A percentile compares a stretch with the other conserved stretches of the same genome.
phyloP scores from a whole-genome alignment of 345 rosid species.

The Passiflora organensis region DNA sequence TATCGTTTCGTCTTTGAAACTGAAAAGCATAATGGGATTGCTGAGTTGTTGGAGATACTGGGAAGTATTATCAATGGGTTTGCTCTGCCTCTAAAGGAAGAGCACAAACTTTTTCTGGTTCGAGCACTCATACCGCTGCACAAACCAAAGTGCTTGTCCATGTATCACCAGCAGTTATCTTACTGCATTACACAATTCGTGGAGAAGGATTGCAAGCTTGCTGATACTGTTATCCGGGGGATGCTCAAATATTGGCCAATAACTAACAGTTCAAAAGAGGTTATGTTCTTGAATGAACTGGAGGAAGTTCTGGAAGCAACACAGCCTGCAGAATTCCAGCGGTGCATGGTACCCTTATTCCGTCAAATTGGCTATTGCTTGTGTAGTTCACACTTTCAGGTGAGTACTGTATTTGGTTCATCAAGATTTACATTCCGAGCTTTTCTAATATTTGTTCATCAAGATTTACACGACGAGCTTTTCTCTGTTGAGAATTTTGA shows the following conservation, averaged over 20 bases:
- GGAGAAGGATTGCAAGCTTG: slow-evolving; percentile 82
- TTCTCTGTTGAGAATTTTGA: no score
- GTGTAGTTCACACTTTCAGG: slow-evolving; percentile 88
- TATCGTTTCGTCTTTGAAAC: slow-evolving; percentile 77
- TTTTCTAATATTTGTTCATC: not conserved
- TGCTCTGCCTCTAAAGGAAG: slow-evolving; percentile 81
- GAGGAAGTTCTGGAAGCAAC: slow-evolving; percentile 92
- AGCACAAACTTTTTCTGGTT: slow-evolving; percentile 85
- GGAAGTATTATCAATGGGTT: slow-evolving; percentile 91
- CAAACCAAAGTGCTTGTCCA: slow-evolving; percentile 65
- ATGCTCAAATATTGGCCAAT: slow-evolving; percentile 80
- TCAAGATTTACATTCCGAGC: slow-evolving; percentile 1
- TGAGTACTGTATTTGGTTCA: slow-evolving; percentile 15
- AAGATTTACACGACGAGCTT: no score
- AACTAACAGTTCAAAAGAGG: slow-evolving; percentile 86
- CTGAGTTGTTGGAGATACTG: slow-evolving; percentile 70
- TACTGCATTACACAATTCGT: slow-evolving; percentile 84
- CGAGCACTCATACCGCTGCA: slow-evolving; percentile 83
- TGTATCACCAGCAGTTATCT: slow-evolving; percentile 77
- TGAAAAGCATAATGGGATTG: slow-evolving; percentile 81
- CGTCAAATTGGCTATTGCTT: slow-evolving; percentile 65
- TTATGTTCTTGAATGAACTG: slow-evolving; percentile 74
- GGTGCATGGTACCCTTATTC: slow-evolving; percentile 81
- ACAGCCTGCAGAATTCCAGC: slow-evolving; percentile 77
- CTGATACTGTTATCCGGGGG: slow-evolving; percentile 74